Conservation (phyloP, 2,329 filamentous ascomycete genomes). For the Pseudonectria foliicola region DNA sequence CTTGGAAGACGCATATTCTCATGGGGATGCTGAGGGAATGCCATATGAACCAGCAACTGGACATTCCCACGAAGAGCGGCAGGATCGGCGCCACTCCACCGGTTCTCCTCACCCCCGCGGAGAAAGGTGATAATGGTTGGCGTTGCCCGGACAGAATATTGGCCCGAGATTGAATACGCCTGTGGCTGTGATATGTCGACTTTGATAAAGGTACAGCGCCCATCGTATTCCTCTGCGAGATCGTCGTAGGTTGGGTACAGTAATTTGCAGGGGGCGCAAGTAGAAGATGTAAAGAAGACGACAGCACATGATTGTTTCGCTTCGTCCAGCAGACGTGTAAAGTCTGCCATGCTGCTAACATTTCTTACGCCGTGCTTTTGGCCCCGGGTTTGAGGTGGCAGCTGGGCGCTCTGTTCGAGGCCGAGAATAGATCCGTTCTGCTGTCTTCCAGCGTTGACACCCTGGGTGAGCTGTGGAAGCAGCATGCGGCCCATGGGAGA, state of each 20-base stretch:
- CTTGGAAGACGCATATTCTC: slow-evolving; percentile 62
- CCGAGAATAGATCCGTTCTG: slow-evolving; percentile 46
- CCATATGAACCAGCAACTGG: slow-evolving; percentile 66
- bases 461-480: slow-evolving; percentile 57
- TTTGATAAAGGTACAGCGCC: slow-evolving; percentile 68
- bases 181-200: slow-evolving; percentile 65
- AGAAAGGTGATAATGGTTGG: slow-evolving; percentile 87
- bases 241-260: slow-evolving; percentile 78
- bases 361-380: slow-evolving; percentile 46
- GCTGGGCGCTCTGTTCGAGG: slow-evolving; percentile 34
- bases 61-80: slow-evolving; percentile 63
- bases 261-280: slow-evolving; percentile 75
- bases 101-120: slow-evolving; percentile 65
- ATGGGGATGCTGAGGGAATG: slow-evolving; percentile 70
- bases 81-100: slow-evolving; percentile 74
- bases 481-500: slow-evolving; percentile 88
- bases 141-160: slow-evolving; percentile 66
- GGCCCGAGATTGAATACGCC: slow-evolving; percentile 55
- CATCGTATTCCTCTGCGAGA: slow-evolving; percentile 64
- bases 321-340: slow-evolving; percentile 37
- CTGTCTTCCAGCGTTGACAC: slow-evolving; percentile 41
- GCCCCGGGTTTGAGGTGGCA: slow-evolving; percentile 11
- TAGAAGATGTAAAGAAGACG: slow-evolving; percentile 88
- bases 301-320: slow-evolving; percentile 65
- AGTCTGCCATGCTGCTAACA: slow-evolving; percentile 39